Evolutionary conservation across 192 early-diverging fungal species (phyloP).

Genomic region (Anaeromyces robustus): DNA sequence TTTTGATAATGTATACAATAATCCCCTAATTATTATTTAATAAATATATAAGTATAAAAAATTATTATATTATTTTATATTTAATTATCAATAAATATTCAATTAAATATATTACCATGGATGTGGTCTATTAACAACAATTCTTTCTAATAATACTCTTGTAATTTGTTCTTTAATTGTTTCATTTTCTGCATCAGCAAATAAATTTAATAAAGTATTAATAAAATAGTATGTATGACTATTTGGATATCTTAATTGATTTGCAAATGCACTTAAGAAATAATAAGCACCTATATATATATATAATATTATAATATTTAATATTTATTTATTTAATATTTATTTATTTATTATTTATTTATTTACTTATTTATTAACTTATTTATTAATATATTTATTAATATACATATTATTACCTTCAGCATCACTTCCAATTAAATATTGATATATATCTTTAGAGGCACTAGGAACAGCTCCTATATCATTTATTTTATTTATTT

Average conservation of each 20-base stretch:
- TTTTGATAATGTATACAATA: neutral
- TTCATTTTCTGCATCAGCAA: conserved; percentile 60
- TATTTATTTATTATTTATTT: no score
- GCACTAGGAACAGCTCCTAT: conserved; percentile 21
- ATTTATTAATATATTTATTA: no score
- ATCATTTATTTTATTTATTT: conserved; percentile 16
- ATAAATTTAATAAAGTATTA: conserved; percentile 71
- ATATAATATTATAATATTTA: no score
- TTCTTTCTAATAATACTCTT: conserved; percentile 82
- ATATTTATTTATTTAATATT: no score
- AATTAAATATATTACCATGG: conserved; percentile 53
- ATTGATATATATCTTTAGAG: conserved; percentile 70
- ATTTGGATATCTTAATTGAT: conserved; percentile 95
- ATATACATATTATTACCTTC: conserved; percentile 41
- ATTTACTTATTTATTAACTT: no score
- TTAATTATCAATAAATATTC: no score
- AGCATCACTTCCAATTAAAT: conserved; percentile 51
- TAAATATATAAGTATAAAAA: no score
- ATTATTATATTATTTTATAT: no score
- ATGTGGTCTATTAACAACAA: conserved; percentile 91
- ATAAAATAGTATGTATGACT: conserved; percentile 92
- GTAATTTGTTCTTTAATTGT: conserved; percentile 88
- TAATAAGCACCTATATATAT: conserved; percentile 57
- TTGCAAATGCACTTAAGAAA: conserved; percentile 79
- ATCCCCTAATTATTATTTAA: neutral